Conservation (phyloP, 148 eudicot species). For the Diospyros lotus region DNA sequence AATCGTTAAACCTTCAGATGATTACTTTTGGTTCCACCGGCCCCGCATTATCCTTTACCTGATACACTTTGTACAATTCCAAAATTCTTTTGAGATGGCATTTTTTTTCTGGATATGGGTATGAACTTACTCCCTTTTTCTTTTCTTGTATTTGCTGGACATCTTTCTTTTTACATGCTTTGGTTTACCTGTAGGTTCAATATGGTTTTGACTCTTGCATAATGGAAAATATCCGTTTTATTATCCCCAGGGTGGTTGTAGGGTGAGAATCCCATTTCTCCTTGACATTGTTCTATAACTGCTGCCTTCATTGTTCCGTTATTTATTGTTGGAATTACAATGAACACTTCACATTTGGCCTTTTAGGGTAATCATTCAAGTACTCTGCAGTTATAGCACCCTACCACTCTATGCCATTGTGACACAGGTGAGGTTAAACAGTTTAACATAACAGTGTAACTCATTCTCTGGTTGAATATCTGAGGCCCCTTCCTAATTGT, state of each 20-base stretch:
- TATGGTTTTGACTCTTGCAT: constrained; percentile 75
- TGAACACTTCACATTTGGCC: not conserved
- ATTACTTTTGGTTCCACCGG: constrained; percentile 63
- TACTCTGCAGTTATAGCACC: constrained; percentile 87
- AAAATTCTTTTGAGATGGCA: constrained; percentile 71
- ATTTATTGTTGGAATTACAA: not conserved
- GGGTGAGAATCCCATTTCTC: constrained; percentile 36
- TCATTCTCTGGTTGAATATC: not conserved
- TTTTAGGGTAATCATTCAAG: constrained; percentile 68
- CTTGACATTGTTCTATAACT: not conserved
- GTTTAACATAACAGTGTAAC: not conserved
- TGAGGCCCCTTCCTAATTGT: not conserved
- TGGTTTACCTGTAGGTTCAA: constrained; percentile 41
- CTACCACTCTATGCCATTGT: constrained; percentile 89
- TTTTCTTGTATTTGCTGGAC: not conserved
- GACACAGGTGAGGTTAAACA: constrained; percentile 54
- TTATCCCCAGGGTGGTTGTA: constrained; percentile 54
- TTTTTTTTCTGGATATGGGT: constrained; percentile 83
- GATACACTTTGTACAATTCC: constrained; percentile 72
- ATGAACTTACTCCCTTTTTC: not conserved
- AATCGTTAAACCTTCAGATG: constrained; percentile 62
- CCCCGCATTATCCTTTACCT: constrained; percentile 54
- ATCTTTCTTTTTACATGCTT: not conserved
- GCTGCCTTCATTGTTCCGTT: not conserved
- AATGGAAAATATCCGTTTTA: constrained; percentile 61